Percentiles rank a stretch among this genome's conserved stretches.
phyloP scores from a whole-genome alignment of 129 eudicot species.

The Smallanthus sonchifolius region DNA sequence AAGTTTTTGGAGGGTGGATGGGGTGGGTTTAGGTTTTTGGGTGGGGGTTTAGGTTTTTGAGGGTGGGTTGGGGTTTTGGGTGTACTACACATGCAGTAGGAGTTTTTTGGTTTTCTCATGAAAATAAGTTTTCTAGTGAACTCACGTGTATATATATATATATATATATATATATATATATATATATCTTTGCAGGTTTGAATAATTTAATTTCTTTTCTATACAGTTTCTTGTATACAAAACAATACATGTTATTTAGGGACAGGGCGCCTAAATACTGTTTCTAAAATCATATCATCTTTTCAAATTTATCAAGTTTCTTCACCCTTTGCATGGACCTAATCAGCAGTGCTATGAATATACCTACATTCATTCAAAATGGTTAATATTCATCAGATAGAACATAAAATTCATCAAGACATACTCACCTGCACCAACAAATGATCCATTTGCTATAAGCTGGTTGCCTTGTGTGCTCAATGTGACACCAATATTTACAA shows the following conservation, averaged over 20 bases:
- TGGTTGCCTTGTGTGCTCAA: constrained; percentile 69
- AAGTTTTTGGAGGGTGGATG: too few species aligned
- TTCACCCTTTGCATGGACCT: constrained; percentile 97
- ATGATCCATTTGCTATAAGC: constrained; percentile 68
- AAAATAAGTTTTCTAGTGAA: too few species aligned
- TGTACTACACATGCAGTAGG: too few species aligned
- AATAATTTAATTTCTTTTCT: constrained; percentile 20
- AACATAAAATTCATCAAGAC: background rate
- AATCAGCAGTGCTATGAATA: constrained; percentile 54
- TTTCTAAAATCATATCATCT: constrained; percentile 44
- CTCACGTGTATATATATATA: too few species aligned
- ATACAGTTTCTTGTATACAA: constrained; percentile 27
- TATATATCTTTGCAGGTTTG: constrained; percentile 2
- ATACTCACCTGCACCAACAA: constrained; percentile 72
- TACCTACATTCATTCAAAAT: constrained; percentile 48
- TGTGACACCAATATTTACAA: constrained; percentile 73
- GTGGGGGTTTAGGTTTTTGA: too few species aligned
- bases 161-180: too few species aligned
- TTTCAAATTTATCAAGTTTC: constrained; percentile 87
- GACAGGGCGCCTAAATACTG: constrained; percentile 13
- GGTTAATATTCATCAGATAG: background rate
- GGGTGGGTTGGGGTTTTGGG: too few species aligned
- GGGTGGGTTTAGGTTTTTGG: too few species aligned
- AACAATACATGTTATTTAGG: constrained; percentile 17
- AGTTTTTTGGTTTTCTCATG: too few species aligned